Evolutionary conservation across 2,329 filamentous ascomycete species (phyloP).

Genomic region (Fusarium compactum): DNA sequence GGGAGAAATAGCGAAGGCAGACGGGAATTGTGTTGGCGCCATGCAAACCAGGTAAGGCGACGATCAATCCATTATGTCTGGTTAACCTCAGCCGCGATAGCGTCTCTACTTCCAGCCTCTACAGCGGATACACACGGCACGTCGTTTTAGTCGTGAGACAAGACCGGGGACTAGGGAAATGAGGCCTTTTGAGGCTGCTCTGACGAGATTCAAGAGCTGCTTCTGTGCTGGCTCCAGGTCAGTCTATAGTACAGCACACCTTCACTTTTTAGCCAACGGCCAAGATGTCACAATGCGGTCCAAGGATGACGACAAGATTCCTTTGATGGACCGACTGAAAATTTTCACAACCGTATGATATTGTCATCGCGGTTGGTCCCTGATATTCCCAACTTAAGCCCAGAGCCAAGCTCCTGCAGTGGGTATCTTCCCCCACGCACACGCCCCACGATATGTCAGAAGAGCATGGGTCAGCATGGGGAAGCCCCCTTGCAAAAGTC

Average conservation of each 20-base stretch:
- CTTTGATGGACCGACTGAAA: conserved; percentile 5
- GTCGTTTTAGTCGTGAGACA: not conserved
- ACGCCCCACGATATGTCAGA: conserved; percentile 38
- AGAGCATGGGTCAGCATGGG: conserved; percentile 33
- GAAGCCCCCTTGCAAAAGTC: conserved; percentile 24
- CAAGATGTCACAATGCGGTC: conserved; percentile 31
- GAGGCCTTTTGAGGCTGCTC: conserved; percentile 35
- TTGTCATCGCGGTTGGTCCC: conserved; percentile 1
- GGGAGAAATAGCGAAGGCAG: not conserved
- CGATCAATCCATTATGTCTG: not conserved
- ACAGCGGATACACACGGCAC: conserved; percentile 11
- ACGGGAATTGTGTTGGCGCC: not conserved
- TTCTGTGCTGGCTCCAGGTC: conserved; percentile 2
- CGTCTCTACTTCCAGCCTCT: not conserved
- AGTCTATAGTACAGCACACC: not conserved
- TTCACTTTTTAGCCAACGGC: not conserved
- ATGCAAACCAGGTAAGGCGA: conserved; percentile 1
- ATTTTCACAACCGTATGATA: conserved; percentile 1
- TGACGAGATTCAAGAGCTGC: conserved; percentile 23
- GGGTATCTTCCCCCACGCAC: conserved; percentile 34
- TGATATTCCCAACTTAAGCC: conserved; percentile 9
- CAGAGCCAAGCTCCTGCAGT: conserved; percentile 17
- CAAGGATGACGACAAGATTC: conserved; percentile 30
- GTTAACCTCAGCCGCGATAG: not conserved
- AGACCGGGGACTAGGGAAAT: conserved; percentile 23